These are phyloP conservation scores for Crepidotus variabilis DNA, from an alignment of 768 basidiomycete species.

Conservation along the genomic window DNA sequence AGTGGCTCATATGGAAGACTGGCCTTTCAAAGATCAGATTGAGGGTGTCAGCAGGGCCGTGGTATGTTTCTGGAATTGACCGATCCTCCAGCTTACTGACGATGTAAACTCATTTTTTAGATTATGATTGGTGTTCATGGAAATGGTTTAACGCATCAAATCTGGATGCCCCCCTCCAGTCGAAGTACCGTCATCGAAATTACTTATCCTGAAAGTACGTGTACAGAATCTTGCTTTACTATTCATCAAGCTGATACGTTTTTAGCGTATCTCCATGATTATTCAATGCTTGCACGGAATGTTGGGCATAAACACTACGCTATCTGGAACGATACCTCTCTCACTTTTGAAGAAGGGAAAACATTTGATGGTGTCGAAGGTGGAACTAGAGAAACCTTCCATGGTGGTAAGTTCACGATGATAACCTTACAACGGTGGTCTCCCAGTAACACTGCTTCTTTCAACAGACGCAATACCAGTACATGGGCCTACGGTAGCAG, in stretches of 20 bases:
- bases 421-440: neutral
- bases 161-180: slow-evolving; percentile 66
- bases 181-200: slow-evolving; percentile 69
- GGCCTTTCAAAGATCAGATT: slow-evolving; percentile 62
- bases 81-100: neutral
- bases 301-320: slow-evolving; percentile 33
- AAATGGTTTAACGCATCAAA: slow-evolving; percentile 69
- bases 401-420: slow-evolving; percentile 9
- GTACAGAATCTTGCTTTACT: neutral
- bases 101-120: slow-evolving; percentile 2
- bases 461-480: slow-evolving; percentile 48
- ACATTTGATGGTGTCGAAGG: slow-evolving; percentile 15
- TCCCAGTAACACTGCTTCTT: neutral
- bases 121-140: slow-evolving; percentile 60
- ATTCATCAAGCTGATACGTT: neutral
- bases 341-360: slow-evolving; percentile 16
- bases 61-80: slow-evolving; percentile 25
- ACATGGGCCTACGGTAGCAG: slow-evolving; percentile 50
- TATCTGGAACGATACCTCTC: slow-evolving; percentile 18
- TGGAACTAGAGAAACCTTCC: slow-evolving; percentile 11
- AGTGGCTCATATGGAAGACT: slow-evolving; percentile 29
- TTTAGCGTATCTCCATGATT: slow-evolving; percentile 32
- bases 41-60: slow-evolving; percentile 57
- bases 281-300: slow-evolving; percentile 37
- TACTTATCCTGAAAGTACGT: slow-evolving; percentile 52